Base-by-base conservation (phyloP, 2,329 filamentous ascomycete genomes). In the Cordyceps militaris region DNA sequence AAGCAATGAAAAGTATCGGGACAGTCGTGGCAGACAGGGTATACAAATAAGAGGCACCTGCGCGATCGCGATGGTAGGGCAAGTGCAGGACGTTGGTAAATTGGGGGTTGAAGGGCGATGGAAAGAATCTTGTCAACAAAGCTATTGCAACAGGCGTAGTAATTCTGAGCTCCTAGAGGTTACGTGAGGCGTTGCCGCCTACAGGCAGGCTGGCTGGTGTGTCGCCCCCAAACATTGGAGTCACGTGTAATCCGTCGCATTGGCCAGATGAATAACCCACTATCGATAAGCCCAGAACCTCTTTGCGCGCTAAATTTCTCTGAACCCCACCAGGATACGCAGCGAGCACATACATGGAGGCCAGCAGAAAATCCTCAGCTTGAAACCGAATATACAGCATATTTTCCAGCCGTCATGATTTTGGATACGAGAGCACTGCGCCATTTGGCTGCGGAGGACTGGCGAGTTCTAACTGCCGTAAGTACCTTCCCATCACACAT, bases 371-470 rank as follows among this genome's bases (percentile, higher is more conserved):
- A 3, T 10, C 6, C 24, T 13, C 23, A 19, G 19, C 21, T 42
- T 28, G 16, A 56, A 50, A 19, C 47, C 21, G 11, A 8, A 47
- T 36, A 43, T 46, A 30, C n/a, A n/a, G n/a, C n/a, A 32, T 11
- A 40, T 23, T 11, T 6, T 1, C n/a, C 43, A 40, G 16, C 11
- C 24, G 28, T 21, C 63, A 99, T 99, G 94, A 96, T 94, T 79
- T 85, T 99, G 71, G 91, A 99, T 71, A 92, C 93, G 51, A 91
- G 91, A 71, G 87, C 89, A 51, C 86, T 99, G 76, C 91, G 95
- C 71, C 93, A 99, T 74, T 83, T 99, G 71, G 87, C 89, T 52
- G 76, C 84, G 16, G 94, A 97, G 74, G 94, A 99, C 79, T 99
- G 95, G 91, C 85, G 89, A 66, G 92, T 97, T 62, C 86, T 99